Percentiles rank a stretch among this genome's conserved stretches.
These are phyloP conservation scores for Tricholoma terreum DNA, from an alignment of 768 basidiomycete genomes.

Conservation along the genomic window DNA sequence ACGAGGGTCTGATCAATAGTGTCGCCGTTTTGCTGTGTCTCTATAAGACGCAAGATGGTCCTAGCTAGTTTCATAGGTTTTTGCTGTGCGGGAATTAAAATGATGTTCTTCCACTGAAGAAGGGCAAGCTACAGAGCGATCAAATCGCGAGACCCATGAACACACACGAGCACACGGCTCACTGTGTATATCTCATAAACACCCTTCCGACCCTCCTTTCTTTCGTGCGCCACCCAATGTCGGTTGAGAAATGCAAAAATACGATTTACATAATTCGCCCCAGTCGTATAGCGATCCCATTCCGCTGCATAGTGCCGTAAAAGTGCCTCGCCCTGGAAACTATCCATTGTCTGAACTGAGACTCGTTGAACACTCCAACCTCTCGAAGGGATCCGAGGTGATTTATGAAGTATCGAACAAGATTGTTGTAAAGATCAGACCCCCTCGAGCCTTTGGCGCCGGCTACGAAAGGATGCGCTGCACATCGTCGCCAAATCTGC, in stretches of 20 bases:
- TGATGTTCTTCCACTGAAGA: conserved; percentile 91
- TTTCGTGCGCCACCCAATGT: conserved; percentile 98
- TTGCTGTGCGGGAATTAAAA: conserved; percentile 85
- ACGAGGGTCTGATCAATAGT: conserved; percentile 89
- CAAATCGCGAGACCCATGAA: not conserved
- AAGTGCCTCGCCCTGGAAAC: conserved; percentile 81
- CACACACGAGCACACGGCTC: conserved; percentile 23
- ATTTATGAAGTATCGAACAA: conserved; percentile 83
- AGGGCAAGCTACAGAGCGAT: conserved; percentile 73
- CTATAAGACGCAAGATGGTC: conserved; percentile 86
- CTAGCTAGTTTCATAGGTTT: conserved; percentile 80
- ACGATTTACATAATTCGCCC: conserved; percentile 96
- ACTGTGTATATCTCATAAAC: conserved; percentile 97
- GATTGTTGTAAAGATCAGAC: conserved; percentile 93
- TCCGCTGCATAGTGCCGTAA: conserved; percentile 88
- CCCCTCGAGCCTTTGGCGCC: conserved; percentile 92
- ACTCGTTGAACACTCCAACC: conserved; percentile 19
- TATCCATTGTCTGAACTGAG: conserved; percentile 45
- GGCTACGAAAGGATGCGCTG: conserved; percentile 42
- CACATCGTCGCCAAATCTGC: too few species aligned
- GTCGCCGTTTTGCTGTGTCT: conserved; percentile 92
- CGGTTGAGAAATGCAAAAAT: conserved; percentile 97
- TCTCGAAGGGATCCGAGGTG: conserved; percentile 73
- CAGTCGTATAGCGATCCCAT: conserved; percentile 96
- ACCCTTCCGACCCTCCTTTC: conserved; percentile 93